Base-by-base conservation (phyloP, 768 basidiomycete genomes). In the Rhodocollybia butyracea region DNA sequence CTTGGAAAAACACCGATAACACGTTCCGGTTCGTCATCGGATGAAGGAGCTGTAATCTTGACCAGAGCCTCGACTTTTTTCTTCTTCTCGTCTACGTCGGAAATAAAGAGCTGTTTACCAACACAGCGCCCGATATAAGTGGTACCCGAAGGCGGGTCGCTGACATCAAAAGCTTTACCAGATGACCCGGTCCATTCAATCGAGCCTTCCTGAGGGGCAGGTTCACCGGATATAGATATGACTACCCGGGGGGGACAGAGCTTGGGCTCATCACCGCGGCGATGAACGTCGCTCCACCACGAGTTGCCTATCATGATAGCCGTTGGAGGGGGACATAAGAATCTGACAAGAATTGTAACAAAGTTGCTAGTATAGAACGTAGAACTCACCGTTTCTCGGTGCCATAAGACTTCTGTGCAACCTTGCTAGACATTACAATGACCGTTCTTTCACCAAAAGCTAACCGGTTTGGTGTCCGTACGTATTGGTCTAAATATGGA, bases 341-440 rank as follows among this genome's bases (percentile, higher is more conserved):
- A 96, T 41, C 88, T 89, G 26, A n/a, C 34, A 38, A 22, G 15
- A 45, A 22, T 17, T 17, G 3, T 29, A 10, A 27, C 6, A 45
- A 22, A 13, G 13, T 38, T 8, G 11, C 21, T 5, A 34, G 46
- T 36, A 29, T 19, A n/a, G 17, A 40, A 8, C 5, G 17, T 10
- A 39, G 26, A 36, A 64, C 77, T 43, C 58, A 89, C 89, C 95
- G 82, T 70, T 97, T 97, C 70, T 98, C 95, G 17, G 89, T 94
- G 34, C 94, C 95, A 67, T 98, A 98, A 8, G 91, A 94, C 67
- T 98, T 96, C 76, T 98, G 96, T 3, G 93, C 96, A 29, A 98
- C 94, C 66, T 90, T 94, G 67, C 90, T 93, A n/a, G 93, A 95
- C 91, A 97, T 94, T 63, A 98, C 89, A 58, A 98, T 89, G 57